Conservation (phyloP, 495 filamentous ascomycete genomes). For the Podospora conica region DNA sequence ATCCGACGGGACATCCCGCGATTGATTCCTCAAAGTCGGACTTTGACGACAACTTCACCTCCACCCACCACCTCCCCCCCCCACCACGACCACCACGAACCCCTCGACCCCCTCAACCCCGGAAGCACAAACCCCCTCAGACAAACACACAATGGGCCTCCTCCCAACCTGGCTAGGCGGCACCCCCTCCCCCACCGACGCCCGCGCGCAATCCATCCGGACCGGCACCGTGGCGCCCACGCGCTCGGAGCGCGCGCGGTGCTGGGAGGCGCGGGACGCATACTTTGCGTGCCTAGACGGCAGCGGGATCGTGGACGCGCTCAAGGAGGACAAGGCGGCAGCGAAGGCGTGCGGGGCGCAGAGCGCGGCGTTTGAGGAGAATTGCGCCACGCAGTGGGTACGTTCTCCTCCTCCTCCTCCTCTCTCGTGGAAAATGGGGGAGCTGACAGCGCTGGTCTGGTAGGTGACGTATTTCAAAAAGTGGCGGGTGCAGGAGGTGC, state of each 20-base stretch:
- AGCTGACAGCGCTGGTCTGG: neutral
- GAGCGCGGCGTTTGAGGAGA: constrained; percentile 59
- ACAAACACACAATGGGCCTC: constrained; percentile 36
- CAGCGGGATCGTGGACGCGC: constrained; percentile 74
- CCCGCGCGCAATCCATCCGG: constrained; percentile 23
- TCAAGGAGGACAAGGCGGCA: constrained; percentile 61
- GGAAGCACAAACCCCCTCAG: neutral
- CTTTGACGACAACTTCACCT: neutral
- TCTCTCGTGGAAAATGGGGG: neutral
- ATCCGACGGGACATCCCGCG: constrained; percentile 4
- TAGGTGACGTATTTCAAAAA: constrained; percentile 96
- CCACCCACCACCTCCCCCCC: neutral
- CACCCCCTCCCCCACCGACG: neutral
- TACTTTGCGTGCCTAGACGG: constrained; percentile 84
- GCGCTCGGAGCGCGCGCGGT: constrained; percentile 66
- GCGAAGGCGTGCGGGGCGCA: constrained; percentile 62
- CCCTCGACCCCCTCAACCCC: neutral
- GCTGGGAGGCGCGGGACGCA: constrained; percentile 79
- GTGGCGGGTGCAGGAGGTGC: constrained; percentile 82
- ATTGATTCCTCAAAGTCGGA: neutral
- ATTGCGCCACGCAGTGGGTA: constrained; percentile 53
- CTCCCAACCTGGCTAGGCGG: constrained; percentile 17
- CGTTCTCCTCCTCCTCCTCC: neutral
- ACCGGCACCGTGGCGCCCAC: constrained; percentile 66
- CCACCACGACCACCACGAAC: neutral